These are phyloP conservation scores for Aspergillus sparsus DNA, from an alignment of 495 filamentous ascomycete genomes.

Conservation along the genomic window DNA sequence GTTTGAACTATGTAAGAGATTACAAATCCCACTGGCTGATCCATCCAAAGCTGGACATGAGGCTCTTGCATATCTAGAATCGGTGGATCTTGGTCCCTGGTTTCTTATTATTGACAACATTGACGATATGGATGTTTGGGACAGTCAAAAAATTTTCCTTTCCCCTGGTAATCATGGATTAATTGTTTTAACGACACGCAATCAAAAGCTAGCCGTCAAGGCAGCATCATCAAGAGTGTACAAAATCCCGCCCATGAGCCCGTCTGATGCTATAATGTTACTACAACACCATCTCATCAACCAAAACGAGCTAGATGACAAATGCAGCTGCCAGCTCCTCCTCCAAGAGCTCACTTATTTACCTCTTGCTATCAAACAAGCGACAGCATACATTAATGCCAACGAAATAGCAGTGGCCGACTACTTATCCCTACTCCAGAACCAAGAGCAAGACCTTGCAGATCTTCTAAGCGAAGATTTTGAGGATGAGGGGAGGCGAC, in stretches of 20 bases:
- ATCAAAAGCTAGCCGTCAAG: background rate
- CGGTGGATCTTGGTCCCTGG: background rate
- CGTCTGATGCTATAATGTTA: background rate
- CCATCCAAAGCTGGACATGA: background rate
- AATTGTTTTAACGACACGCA: background rate
- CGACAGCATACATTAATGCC: background rate
- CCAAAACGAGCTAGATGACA: background rate
- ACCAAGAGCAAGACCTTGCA: background rate
- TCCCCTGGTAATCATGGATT: background rate
- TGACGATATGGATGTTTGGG: background rate
- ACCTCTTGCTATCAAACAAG: background rate
- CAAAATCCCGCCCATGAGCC: background rate
- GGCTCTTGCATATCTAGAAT: background rate
- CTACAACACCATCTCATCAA: background rate
- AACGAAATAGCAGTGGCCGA: background rate
- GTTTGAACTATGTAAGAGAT: background rate
- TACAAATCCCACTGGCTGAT: background rate
- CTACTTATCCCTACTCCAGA: background rate
- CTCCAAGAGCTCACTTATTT: background rate
- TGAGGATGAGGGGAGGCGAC: background rate
- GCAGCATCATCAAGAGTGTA: background rate
- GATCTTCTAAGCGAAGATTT: background rate
- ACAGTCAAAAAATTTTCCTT: background rate
- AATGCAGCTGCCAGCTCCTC: background rate
- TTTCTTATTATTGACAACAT: background rate